phyloP scores from a whole-genome alignment of 139 green algal genomes.

The Mychonastes homosphaera region DNA sequence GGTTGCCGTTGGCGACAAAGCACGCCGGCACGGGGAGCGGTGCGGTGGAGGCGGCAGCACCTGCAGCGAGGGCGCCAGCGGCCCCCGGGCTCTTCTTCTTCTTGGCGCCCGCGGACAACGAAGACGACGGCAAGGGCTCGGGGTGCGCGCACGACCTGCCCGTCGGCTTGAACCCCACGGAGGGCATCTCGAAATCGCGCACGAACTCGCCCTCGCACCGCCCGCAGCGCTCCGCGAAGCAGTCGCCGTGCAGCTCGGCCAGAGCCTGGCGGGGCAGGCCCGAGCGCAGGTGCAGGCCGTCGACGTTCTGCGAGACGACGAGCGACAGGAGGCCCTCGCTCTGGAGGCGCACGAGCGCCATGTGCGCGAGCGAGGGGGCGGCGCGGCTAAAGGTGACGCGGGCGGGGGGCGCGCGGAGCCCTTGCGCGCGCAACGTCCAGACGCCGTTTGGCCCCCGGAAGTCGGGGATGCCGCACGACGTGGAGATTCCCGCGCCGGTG shows the following conservation, averaged over 20 bases:
- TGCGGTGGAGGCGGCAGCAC: no score
- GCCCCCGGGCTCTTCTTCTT: background rate
- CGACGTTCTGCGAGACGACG: constrained; percentile 64
- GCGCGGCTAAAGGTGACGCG: constrained; percentile 64
- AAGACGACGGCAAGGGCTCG: no score
- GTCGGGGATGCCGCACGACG: constrained; percentile 81
- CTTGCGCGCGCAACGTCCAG: constrained; percentile 75
- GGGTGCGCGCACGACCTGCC: constrained; percentile 51
- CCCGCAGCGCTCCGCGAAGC: constrained; percentile 79
- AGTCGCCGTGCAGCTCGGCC: constrained; percentile 95
- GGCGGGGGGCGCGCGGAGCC: constrained; percentile 35
- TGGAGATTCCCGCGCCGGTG: constrained; percentile 90
- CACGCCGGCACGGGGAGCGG: no score
- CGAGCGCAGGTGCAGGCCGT: constrained; percentile 79
- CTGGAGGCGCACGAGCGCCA: constrained; percentile 71
- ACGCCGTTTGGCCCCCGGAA: constrained; percentile 84
- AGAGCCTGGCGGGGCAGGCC: constrained; percentile 49
- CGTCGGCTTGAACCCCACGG: constrained; percentile 79
- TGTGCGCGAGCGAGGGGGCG: constrained; percentile 70
- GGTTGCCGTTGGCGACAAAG: no score
- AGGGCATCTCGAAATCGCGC: constrained; percentile 89
- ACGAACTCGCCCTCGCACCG: constrained; percentile 63
- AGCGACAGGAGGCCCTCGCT: constrained; percentile 76
- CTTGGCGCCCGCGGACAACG: background rate
- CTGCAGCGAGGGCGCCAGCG: no score